Conservation (phyloP, 345 rosid genomes). For the Camelina sativa region DNA sequence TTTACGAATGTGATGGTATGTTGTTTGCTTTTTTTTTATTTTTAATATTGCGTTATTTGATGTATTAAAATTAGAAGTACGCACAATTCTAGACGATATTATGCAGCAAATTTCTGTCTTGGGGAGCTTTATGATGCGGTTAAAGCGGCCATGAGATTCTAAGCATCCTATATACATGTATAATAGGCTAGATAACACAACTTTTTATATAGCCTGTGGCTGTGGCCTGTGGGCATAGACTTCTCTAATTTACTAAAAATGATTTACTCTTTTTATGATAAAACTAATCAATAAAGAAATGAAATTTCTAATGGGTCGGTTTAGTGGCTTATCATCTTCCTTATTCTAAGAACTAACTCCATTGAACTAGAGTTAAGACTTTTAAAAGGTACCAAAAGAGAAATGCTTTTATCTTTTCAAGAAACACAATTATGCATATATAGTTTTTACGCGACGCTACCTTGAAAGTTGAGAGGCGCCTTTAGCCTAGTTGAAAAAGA, state of each 20-base stretch:
- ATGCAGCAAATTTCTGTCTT: conserved; percentile 14
- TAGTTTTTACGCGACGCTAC: no score
- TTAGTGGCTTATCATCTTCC: background rate
- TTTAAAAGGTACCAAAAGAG: background rate
- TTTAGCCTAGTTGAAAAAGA: no score
- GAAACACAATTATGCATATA: background rate
- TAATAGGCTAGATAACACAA: background rate
- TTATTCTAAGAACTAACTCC: background rate
- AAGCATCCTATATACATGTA: background rate
- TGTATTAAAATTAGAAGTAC: background rate
- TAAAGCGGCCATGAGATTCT: conserved; percentile 18
- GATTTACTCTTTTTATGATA: no score
- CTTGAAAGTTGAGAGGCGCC: no score
- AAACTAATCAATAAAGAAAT: no score
- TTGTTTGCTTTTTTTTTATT: background rate
- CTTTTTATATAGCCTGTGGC: background rate
- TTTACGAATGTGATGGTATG: background rate
- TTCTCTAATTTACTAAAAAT: background rate
- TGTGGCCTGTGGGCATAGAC: background rate
- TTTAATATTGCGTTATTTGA: background rate
- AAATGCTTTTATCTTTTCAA: background rate
- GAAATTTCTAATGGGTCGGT: no score
- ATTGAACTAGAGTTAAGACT: background rate
- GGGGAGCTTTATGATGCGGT: conserved; percentile 24
- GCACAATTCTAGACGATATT: conserved; percentile 1